These are phyloP conservation scores for Mycena olivaceomarginata DNA, from an alignment of 768 basidiomycete genomes.

Conservation along the genomic window DNA sequence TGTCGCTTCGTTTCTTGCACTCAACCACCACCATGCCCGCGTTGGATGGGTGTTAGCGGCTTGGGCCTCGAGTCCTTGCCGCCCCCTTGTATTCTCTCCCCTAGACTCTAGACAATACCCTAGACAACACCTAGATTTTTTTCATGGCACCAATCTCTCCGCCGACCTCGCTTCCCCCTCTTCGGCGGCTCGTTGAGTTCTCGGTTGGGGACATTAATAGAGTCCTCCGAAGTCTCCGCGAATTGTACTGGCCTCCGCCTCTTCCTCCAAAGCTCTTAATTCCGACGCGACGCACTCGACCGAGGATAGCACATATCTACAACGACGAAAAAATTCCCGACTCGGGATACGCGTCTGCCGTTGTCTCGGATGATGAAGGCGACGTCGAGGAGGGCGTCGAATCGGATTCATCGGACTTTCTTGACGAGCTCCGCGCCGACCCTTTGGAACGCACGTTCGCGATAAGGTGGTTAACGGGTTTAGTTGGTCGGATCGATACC, in stretches of 20 bases:
- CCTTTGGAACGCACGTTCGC: slow-evolving; percentile 79
- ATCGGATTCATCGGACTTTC: slow-evolving; percentile 50
- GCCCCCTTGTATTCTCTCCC: slow-evolving; percentile 50
- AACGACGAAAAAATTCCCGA: slow-evolving; percentile 72
- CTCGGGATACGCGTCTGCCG: slow-evolving; percentile 88
- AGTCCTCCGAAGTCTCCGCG: slow-evolving; percentile 66
- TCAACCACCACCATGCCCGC: slow-evolving; percentile 64
- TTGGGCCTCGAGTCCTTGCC: slow-evolving; percentile 62
- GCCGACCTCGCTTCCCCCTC: slow-evolving; percentile 74
- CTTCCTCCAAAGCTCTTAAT: slow-evolving; percentile 53
- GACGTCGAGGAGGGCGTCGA: slow-evolving; percentile 42
- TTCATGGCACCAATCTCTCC: slow-evolving; percentile 57
- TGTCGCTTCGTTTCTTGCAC: slow-evolving; percentile 5
- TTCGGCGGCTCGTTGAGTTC: slow-evolving; percentile 61
- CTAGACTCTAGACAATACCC: slow-evolving; percentile 46
- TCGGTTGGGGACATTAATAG: slow-evolving; percentile 59
- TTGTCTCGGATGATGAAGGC: slow-evolving; percentile 70
- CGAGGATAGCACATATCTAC: slow-evolving; percentile 45
- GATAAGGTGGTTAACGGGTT: slow-evolving; percentile 85
- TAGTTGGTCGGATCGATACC: slow-evolving; percentile 75
- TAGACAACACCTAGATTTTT: slow-evolving; percentile 49
- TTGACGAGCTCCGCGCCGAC: slow-evolving; percentile 75
- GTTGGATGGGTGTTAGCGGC: slow-evolving; percentile 69
- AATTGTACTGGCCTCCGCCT: slow-evolving; percentile 71
- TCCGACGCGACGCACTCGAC: slow-evolving; percentile 52